A percentile compares a stretch with the other conserved stretches of the same genome.
Evolutionary conservation across 768 basidiomycete genomes (phyloP).

Genomic region (Floccularia luteovirens): DNA sequence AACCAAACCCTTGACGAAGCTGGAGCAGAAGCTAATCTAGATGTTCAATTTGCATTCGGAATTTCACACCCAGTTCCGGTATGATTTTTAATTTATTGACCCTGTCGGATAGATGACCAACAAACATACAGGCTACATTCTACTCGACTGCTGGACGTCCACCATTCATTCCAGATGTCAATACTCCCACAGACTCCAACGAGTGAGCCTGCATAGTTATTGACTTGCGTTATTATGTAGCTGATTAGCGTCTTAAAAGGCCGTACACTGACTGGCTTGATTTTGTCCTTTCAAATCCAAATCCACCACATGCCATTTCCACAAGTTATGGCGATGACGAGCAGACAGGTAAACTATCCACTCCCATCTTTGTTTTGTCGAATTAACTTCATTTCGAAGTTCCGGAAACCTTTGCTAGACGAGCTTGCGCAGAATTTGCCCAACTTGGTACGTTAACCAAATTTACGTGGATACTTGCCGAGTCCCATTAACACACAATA

Average conservation of each 20-base stretch:
- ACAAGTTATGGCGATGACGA: constrained; percentile 68
- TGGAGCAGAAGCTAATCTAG: constrained; percentile 58
- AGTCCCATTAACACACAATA: background rate
- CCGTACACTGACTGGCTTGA: constrained; percentile 65
- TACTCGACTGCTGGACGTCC: constrained; percentile 57
- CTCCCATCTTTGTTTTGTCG: no score
- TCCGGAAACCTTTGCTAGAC: constrained; percentile 41
- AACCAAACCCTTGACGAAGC: constrained; percentile 41
- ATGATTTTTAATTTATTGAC: background rate
- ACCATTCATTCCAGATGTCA: constrained; percentile 42
- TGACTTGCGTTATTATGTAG: no score
- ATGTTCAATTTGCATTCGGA: constrained; percentile 57
- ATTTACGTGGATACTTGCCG: background rate
- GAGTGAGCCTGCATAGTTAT: constrained; percentile 20
- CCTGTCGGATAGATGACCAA: background rate
- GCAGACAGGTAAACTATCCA: constrained; percentile 43
- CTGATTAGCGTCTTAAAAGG: no score
- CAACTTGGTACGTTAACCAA: constrained; percentile 36
- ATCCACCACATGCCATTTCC: constrained; percentile 51
- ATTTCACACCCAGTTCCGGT: constrained; percentile 49
- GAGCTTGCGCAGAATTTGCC: constrained; percentile 50
- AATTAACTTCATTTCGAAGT: constrained; percentile 23
- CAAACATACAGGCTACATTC: constrained; percentile 32
- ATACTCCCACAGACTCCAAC: constrained; percentile 27
- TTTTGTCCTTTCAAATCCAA: constrained; percentile 33